These are phyloP conservation scores for Priceomyces fermenticarens DNA, from an alignment of 805 yeast genomes.

Conservation along the genomic window DNA sequence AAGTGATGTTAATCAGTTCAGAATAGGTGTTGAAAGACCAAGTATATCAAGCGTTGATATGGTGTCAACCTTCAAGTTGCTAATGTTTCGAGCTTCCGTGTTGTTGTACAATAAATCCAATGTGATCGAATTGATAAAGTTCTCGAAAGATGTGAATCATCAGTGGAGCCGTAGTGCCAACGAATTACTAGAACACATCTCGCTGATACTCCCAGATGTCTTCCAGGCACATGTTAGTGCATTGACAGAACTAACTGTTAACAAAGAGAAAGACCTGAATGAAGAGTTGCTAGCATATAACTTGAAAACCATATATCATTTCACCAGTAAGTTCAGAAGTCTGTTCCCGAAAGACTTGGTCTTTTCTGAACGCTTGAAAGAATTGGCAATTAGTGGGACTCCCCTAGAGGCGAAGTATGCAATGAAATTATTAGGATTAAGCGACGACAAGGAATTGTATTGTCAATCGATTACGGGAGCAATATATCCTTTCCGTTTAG, in stretches of 20 bases:
- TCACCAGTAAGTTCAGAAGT: slow-evolving; percentile 50
- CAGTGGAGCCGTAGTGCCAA: slow-evolving; percentile 40
- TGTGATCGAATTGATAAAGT: slow-evolving; percentile 50
- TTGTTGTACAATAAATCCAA: slow-evolving; percentile 65
- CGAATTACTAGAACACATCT: slow-evolving; percentile 56
- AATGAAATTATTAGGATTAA: slow-evolving; percentile 52
- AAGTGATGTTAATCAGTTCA: slow-evolving; percentile 49
- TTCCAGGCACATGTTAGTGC: slow-evolving; percentile 57
- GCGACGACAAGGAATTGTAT: slow-evolving; percentile 39
- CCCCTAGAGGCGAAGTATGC: slow-evolving; percentile 66
- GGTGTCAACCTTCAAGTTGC: slow-evolving; percentile 50
- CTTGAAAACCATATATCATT: slow-evolving; percentile 59
- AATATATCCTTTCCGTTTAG: slow-evolving; percentile 50
- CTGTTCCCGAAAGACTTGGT: slow-evolving; percentile 42
- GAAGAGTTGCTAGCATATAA: slow-evolving; percentile 31
- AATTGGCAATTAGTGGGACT: slow-evolving; percentile 49
- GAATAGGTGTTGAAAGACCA: slow-evolving; percentile 22
- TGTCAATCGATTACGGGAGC: slow-evolving; percentile 35
- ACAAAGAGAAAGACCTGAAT: slow-evolving; percentile 14
- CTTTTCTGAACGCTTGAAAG: slow-evolving; percentile 44
- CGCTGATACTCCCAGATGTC: slow-evolving; percentile 59
- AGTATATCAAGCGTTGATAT: slow-evolving; percentile 47
- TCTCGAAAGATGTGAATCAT: slow-evolving; percentile 34
- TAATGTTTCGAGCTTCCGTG: slow-evolving; percentile 61
- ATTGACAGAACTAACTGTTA: slow-evolving; percentile 38